Percentiles rank a stretch among this genome's conserved stretches.
These are phyloP conservation scores for Gomphus bonarii DNA, from an alignment of 1,284 basidiomycete genomes.

Conservation along the genomic window DNA sequence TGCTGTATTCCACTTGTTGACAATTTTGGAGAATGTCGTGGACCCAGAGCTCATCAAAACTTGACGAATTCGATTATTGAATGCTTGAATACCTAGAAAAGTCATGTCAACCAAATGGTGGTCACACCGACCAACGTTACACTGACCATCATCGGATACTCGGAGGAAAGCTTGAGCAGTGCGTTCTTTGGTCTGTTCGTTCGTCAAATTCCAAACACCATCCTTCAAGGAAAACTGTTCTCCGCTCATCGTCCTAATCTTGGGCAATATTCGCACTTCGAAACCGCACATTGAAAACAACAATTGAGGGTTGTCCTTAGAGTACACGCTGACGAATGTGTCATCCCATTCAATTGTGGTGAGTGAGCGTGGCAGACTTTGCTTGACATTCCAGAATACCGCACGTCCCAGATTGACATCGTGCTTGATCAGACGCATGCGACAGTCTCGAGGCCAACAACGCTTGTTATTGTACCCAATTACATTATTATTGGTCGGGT, in stretches of 20 bases:
- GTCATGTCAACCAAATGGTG: conserved; percentile 14
- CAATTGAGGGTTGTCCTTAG: conserved; percentile 95
- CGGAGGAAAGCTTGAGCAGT: conserved; percentile 97
- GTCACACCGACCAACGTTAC: neutral
- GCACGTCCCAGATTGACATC: conserved; percentile 98
- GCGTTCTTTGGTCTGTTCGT: conserved; percentile 93
- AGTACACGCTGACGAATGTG: conserved; percentile 93
- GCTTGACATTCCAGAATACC: conserved; percentile 99
- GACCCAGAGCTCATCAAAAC: conserved; percentile 98
- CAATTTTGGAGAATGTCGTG: conserved; percentile 98
- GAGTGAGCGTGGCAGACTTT: conserved; percentile 88
- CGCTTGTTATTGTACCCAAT: conserved; percentile 99
- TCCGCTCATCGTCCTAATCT: conserved; percentile 88
- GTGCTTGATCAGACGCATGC: conserved; percentile 99
- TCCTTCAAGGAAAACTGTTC: conserved; percentile 96
- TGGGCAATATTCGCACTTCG: conserved; percentile 94
- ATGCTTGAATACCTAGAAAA: conserved; percentile 73
- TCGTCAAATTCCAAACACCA: conserved; percentile 95
- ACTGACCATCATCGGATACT: conserved; percentile 83
- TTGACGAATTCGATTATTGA: conserved; percentile 94
- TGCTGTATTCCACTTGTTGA: conserved; percentile 99
- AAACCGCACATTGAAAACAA: conserved; percentile 99
- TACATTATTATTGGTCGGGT: conserved; percentile 98
- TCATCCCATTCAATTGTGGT: conserved; percentile 99
- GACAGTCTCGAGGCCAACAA: conserved; percentile 98